Conservation (phyloP, 2,329 filamentous ascomycete genomes). For the Pseudopithomyces maydicus region DNA sequence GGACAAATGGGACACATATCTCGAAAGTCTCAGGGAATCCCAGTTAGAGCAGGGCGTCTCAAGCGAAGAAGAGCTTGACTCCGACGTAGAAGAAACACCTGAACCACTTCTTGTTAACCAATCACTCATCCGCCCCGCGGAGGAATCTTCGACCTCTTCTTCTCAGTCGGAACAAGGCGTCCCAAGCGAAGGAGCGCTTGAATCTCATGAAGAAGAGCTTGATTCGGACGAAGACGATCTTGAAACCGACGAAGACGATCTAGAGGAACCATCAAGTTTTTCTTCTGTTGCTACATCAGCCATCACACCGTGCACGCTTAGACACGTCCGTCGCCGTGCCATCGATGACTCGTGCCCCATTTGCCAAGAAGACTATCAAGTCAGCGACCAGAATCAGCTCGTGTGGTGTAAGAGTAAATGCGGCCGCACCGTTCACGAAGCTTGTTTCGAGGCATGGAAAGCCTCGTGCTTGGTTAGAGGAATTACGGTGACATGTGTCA, state of each 20-base stretch:
- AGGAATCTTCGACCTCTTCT: too few relatives aligned
- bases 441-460: slow-evolving; percentile 22
- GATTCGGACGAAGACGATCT: too few relatives aligned
- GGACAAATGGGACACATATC: slow-evolving; percentile 3
- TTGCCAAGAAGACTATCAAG: slow-evolving; percentile 16
- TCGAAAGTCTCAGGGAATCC: neutral
- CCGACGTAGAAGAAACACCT: too few relatives aligned
- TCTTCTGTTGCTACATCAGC: too few relatives aligned
- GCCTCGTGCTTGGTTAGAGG: neutral
- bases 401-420: slow-evolving; percentile 25
- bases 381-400: slow-evolving; percentile 10
- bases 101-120: too few relatives aligned
- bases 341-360: slow-evolving; percentile 26
- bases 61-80: too few relatives aligned
- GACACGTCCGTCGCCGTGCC: slow-evolving; percentile 21
- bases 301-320: neutral
- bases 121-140: too few relatives aligned
- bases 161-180: too few relatives aligned
- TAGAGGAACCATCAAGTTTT: too few relatives aligned
- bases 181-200: too few relatives aligned
- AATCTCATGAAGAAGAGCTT: too few relatives aligned
- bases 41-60: neutral
- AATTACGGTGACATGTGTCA: slow-evolving; percentile 7
- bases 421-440: slow-evolving; percentile 18
- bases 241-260: too few relatives aligned